A percentile compares a stretch with the other conserved stretches of the same genome.
phyloP scores from a whole-genome alignment of 2,329 filamentous ascomycete species.

The Penicillium sclerotigenum region DNA sequence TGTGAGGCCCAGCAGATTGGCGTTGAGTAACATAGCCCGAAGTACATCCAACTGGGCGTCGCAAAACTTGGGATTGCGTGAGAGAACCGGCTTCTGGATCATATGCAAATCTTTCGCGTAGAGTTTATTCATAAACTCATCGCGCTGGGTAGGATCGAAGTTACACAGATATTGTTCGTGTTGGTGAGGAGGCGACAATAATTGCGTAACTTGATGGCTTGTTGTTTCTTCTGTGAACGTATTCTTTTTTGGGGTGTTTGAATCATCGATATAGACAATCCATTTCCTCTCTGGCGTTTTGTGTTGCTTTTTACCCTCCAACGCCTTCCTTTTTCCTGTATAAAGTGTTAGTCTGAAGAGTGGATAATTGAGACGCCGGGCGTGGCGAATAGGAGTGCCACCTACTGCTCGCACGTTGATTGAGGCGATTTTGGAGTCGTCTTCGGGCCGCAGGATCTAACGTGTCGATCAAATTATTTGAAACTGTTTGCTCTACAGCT shows the following conservation, averaged over 20 bases:
- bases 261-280: slow-evolving; percentile 15
- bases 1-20: slow-evolving; percentile 14
- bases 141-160: too few species aligned
- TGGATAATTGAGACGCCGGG: background rate
- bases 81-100: background rate
- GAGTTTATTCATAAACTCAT: background rate
- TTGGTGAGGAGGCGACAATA: background rate
- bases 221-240: background rate
- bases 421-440: slow-evolving; percentile 23
- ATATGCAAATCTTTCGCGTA: background rate
- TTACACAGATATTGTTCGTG: too few species aligned
- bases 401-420: slow-evolving; percentile 24
- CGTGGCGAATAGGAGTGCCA: background rate
- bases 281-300: slow-evolving; percentile 5
- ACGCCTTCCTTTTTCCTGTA: slow-evolving; percentile 16
- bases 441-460: slow-evolving; percentile 11
- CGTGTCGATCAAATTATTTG: background rate
- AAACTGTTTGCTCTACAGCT: background rate
- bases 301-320: background rate
- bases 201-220: background rate
- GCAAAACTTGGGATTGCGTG: background rate
- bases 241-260: background rate
- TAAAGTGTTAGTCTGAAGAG: background rate
- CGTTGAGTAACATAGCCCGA: slow-evolving; percentile 14
- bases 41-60: slow-evolving; percentile 11